These are phyloP conservation scores for Cymodocea nodosa DNA, from an alignment of 116 monocot genomes.

Conservation along the genomic window DNA sequence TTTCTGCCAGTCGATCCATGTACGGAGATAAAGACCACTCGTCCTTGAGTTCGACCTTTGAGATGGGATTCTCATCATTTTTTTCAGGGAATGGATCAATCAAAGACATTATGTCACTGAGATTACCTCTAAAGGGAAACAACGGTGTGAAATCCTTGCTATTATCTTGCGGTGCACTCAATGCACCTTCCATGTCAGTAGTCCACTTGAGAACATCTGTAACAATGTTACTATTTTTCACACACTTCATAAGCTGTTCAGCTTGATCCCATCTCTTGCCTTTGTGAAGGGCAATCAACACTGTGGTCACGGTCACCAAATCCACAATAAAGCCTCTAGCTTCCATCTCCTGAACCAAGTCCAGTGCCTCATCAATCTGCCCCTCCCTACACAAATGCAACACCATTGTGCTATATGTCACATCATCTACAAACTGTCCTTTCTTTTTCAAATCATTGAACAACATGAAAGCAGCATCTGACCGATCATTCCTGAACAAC, in stretches of 20 bases:
- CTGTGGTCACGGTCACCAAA: slow-evolving; percentile 59
- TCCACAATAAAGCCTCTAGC: slow-evolving; percentile 70
- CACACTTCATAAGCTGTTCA: slow-evolving; percentile 48
- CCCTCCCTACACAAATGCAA: slow-evolving; percentile 57
- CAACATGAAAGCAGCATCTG: slow-evolving; percentile 41
- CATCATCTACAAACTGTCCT: slow-evolving; percentile 57
- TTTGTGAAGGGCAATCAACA: slow-evolving; percentile 56
- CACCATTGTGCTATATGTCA: slow-evolving; percentile 68
- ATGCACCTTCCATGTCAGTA: slow-evolving; percentile 36
- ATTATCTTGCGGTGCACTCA: slow-evolving; percentile 49
- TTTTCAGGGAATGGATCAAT: slow-evolving; percentile 9
- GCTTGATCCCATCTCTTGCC: slow-evolving; percentile 53
- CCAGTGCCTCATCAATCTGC: slow-evolving; percentile 43
- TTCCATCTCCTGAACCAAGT: slow-evolving; percentile 82
- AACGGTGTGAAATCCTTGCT: slow-evolving; percentile 50
- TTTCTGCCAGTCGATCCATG: slow-evolving; percentile 54
- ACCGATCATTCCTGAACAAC: slow-evolving; percentile 49
- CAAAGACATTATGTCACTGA: slow-evolving; percentile 41
- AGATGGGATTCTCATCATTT: neutral
- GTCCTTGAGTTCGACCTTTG: slow-evolving; percentile 20
- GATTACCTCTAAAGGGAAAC: slow-evolving; percentile 38
- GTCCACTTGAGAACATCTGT: slow-evolving; percentile 64
- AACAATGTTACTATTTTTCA: slow-evolving; percentile 40
- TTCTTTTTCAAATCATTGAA: slow-evolving; percentile 81
- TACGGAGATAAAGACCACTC: slow-evolving; percentile 84